A percentile compares a stretch with the other conserved stretches of the same genome.
These are phyloP conservation scores for Gryganskiella cystojenkinii DNA, from an alignment of 192 early-diverging fungal genomes.

Conservation along the genomic window DNA sequence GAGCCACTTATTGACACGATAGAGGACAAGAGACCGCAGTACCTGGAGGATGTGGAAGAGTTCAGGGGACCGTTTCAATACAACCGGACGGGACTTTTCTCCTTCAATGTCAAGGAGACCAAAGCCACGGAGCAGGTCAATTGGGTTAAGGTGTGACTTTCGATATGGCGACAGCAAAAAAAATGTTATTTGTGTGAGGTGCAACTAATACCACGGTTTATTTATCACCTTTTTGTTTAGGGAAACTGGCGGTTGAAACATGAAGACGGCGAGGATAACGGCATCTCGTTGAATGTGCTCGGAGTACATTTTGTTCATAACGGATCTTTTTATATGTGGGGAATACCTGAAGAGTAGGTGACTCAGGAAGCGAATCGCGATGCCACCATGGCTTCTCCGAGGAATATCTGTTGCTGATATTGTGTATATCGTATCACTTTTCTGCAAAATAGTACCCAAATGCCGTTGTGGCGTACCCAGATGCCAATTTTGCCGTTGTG, in stretches of 20 bases:
- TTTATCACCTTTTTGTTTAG: conserved; percentile 20
- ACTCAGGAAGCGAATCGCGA: neutral
- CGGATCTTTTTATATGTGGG: conserved; percentile 62
- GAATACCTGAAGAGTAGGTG: conserved; percentile 56
- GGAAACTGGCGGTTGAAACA: conserved; percentile 58
- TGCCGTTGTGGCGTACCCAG: neutral
- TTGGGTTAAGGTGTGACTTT: conserved; percentile 53
- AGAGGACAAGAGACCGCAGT: conserved; percentile 23
- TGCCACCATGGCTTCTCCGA: neutral
- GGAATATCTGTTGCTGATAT: neutral
- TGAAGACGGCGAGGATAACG: conserved; percentile 58
- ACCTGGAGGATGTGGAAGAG: conserved; percentile 29
- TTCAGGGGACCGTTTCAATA: conserved; percentile 33
- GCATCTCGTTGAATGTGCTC: conserved; percentile 54
- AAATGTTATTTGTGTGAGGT: too few relatives aligned
- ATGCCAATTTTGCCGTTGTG: conserved; percentile 51
- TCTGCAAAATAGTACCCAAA: too few relatives aligned
- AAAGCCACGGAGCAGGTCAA: conserved; percentile 59
- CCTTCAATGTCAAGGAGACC: conserved; percentile 32
- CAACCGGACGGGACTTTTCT: conserved; percentile 41
- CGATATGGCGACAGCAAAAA: too few relatives aligned
- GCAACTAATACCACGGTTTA: neutral
- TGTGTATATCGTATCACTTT: neutral
- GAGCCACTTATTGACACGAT: conserved; percentile 17
- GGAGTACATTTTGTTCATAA: conserved; percentile 66